phyloP scores from a whole-genome alignment of 495 filamentous ascomycete species.

The Penicillium samsonianum region DNA sequence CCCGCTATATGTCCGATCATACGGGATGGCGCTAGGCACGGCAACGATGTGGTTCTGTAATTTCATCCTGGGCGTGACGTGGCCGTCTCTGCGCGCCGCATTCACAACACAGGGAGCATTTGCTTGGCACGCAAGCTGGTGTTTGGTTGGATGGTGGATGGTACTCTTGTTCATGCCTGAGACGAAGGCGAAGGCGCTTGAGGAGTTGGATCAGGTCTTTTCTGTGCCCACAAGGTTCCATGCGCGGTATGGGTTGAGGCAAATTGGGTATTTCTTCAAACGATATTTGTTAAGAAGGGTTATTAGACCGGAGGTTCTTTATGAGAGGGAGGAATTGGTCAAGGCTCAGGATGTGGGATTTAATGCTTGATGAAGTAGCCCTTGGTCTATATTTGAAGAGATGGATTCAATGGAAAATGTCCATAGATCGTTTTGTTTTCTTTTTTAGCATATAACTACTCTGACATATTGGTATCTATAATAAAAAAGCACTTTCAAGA shows the following conservation, averaged over 20 bases:
- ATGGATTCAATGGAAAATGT: not conserved
- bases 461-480: not conserved
- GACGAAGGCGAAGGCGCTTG: slow-evolving; percentile 50
- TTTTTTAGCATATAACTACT: not conserved
- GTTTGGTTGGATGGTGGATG: slow-evolving; percentile 50
- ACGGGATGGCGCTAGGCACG: slow-evolving; percentile 69
- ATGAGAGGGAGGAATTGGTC: slow-evolving; percentile 37
- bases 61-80: slow-evolving; percentile 45
- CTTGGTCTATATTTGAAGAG: not conserved
- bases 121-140: slow-evolving; percentile 56
- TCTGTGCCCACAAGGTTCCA: slow-evolving; percentile 52
- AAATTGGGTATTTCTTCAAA: slow-evolving; percentile 51
- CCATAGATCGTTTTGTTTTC: not conserved
- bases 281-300: slow-evolving; percentile 43
- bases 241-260: slow-evolving; percentile 46
- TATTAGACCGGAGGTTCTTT: slow-evolving; percentile 42
- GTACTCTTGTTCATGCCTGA: slow-evolving; percentile 54
- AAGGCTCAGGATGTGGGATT: slow-evolving; percentile 25
- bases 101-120: slow-evolving; percentile 56
- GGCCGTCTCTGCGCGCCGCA: slow-evolving; percentile 58
- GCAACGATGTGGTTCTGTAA: slow-evolving; percentile 66
- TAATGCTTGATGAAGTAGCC: slow-evolving; percentile 22
- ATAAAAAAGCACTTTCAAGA: not conserved
- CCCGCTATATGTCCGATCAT: slow-evolving; percentile 70
- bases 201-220: slow-evolving; percentile 54